Percentiles rank a stretch among this genome's conserved stretches.
Evolutionary conservation across 169 alveolate species (phyloP).

Genomic region (Ichthyophthirius multifiliis): DNA sequence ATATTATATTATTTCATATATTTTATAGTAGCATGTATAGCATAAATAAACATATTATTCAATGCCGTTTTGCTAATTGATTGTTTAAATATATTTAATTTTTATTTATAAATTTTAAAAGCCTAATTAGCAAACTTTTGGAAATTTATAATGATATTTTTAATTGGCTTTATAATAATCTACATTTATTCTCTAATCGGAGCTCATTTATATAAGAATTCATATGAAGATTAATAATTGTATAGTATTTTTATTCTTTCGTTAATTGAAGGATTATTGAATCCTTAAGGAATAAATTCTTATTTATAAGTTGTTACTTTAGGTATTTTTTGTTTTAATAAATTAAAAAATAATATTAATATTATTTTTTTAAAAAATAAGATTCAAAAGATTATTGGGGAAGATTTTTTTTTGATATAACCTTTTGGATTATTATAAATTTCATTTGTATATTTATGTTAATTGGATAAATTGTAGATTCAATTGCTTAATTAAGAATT

Average conservation of each 20-base stretch:
- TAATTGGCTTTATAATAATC: not conserved
- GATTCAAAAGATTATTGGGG: slow-evolving; percentile 2
- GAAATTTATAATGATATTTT: too few relatives aligned
- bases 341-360: not conserved
- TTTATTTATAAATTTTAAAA: too few relatives aligned
- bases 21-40: too few relatives aligned
- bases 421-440: not conserved
- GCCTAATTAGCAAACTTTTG: too few relatives aligned
- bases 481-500: not conserved
- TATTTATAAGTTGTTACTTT: too few relatives aligned
- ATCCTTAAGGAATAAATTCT: not conserved
- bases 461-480: not conserved
- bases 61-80: too few relatives aligned
- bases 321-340: not conserved
- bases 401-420: not conserved
- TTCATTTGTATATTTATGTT: not conserved
- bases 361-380: not conserved
- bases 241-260: not conserved
- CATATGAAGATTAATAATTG: not conserved
- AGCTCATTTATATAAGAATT: not conserved
- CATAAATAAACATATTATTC: too few relatives aligned
- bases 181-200: not conserved
- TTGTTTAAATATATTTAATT: too few relatives aligned
- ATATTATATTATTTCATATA: too few relatives aligned
- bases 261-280: not conserved